Conservation (phyloP, 495 filamentous ascomycete species). For the Acidiella bohemica region DNA sequence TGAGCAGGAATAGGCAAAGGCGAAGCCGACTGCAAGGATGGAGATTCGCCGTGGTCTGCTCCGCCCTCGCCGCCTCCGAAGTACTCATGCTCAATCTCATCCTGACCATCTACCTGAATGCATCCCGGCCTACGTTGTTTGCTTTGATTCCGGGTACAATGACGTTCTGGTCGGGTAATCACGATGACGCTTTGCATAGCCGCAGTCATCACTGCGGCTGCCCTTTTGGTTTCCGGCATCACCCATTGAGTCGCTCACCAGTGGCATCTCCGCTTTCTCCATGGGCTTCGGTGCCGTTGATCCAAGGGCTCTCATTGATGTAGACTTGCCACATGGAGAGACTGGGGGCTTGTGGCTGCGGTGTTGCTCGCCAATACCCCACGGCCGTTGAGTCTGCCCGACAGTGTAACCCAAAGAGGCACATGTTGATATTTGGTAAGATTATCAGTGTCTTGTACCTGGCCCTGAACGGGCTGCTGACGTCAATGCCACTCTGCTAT, state of each 20-base stretch:
- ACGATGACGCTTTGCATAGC: constrained; percentile 15
- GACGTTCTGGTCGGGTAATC: constrained; percentile 17
- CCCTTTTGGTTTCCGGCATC: too few species aligned
- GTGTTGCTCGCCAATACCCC: neutral
- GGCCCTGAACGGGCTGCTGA: constrained; percentile 30
- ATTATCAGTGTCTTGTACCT: constrained; percentile 35
- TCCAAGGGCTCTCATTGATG: constrained; percentile 1
- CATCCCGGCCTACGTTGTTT: constrained; percentile 25
- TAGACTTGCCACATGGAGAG: neutral
- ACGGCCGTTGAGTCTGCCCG: constrained; percentile 24
- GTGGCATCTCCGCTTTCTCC: constrained; percentile 1
- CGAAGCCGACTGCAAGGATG: constrained; percentile 6
- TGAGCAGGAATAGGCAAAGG: constrained; percentile 5
- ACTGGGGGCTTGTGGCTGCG: neutral
- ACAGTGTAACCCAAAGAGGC: too few species aligned
- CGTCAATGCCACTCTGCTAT: constrained; percentile 30
- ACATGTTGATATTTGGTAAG: too few species aligned
- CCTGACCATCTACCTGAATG: constrained; percentile 18
- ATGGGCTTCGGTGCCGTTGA: constrained; percentile 6
- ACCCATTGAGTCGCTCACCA: neutral
- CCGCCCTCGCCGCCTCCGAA: constrained; percentile 1
- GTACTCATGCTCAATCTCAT: constrained; percentile 10
- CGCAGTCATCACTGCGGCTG: neutral
- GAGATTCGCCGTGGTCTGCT: constrained; percentile 5
- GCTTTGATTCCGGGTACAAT: constrained; percentile 20